These are phyloP conservation scores for Xylariaceae sp. DNA, from an alignment of 2,329 filamentous ascomycete species.

Conservation along the genomic window DNA sequence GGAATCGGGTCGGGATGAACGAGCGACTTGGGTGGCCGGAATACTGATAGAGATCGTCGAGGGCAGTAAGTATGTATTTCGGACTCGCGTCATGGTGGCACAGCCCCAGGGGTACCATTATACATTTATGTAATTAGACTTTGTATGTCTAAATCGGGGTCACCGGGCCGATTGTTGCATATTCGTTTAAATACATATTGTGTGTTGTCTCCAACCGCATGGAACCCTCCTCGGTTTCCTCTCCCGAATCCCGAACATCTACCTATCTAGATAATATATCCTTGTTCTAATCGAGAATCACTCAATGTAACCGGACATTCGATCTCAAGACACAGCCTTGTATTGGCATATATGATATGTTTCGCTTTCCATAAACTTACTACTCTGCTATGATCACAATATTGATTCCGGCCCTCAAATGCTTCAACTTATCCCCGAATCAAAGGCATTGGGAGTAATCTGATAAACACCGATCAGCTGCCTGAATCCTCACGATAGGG, in stretches of 20 bases:
- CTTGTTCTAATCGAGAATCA: background rate
- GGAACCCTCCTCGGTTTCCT: too few species aligned
- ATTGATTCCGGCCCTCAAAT: background rate
- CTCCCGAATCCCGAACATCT: too few species aligned
- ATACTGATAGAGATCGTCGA: background rate
- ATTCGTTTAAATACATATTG: too few species aligned
- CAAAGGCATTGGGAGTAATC: slow-evolving; percentile 16
- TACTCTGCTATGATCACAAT: background rate
- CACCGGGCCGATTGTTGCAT: too few species aligned
- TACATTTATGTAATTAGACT: too few species aligned
- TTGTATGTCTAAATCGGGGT: too few species aligned
- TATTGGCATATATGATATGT: background rate
- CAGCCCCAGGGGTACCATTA: too few species aligned
- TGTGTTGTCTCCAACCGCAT: too few species aligned
- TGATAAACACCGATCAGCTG: background rate
- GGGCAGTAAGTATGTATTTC: background rate
- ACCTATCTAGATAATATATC: background rate
- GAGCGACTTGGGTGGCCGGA: slow-evolving; percentile 2
- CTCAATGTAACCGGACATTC: background rate
- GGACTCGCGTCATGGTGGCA: background rate
- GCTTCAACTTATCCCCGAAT: background rate
- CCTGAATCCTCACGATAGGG: too few species aligned
- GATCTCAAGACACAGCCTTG: background rate
- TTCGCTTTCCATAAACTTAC: background rate
- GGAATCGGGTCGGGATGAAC: background rate